Conservation (phyloP, 2,329 filamentous ascomycete genomes). For the Fonsecaea pugnacius region DNA sequence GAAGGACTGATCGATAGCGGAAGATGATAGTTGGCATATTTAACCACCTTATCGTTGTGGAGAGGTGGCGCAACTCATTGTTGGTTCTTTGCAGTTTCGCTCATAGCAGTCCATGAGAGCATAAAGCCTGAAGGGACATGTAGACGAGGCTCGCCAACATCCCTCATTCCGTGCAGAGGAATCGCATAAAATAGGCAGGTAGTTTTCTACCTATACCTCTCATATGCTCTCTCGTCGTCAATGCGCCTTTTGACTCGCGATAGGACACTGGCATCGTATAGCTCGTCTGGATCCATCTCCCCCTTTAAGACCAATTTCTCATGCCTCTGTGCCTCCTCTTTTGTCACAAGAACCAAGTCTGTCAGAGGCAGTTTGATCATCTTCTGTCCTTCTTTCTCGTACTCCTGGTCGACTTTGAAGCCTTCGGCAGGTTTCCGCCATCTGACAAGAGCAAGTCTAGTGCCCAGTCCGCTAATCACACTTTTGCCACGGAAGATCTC, state of each 20-base stretch:
- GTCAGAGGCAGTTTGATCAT: conserved; percentile 69
- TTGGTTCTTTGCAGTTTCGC: too few species aligned
- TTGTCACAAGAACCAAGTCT: conserved; percentile 85
- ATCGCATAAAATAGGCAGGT: neutral
- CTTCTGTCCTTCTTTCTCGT: conserved; percentile 71
- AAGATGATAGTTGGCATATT: neutral
- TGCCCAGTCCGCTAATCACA: conserved; percentile 78
- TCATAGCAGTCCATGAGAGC: too few species aligned
- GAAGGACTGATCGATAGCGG: neutral
- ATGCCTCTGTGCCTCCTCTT: conserved; percentile 81
- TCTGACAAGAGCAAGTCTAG: conserved; percentile 75
- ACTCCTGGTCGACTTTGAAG: conserved; percentile 65
- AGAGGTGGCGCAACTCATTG: too few species aligned
- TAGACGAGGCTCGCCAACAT: neutral
- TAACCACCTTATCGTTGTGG: neutral
- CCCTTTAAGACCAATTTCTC: conserved; percentile 78
- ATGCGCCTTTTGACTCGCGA: conserved; percentile 68
- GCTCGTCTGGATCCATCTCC: conserved; percentile 66
- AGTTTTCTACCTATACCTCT: conserved; percentile 50
- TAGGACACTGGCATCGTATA: conserved; percentile 74
- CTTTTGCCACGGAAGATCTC: conserved; percentile 86
- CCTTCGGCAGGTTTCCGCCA: conserved; percentile 71
- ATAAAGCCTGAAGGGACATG: too few species aligned
- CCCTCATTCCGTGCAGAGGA: neutral
- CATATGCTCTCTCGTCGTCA: conserved; percentile 66